Base-by-base conservation (phyloP, 192 early-diverging fungal genomes). In the Mycoemilia scoparia region DNA sequence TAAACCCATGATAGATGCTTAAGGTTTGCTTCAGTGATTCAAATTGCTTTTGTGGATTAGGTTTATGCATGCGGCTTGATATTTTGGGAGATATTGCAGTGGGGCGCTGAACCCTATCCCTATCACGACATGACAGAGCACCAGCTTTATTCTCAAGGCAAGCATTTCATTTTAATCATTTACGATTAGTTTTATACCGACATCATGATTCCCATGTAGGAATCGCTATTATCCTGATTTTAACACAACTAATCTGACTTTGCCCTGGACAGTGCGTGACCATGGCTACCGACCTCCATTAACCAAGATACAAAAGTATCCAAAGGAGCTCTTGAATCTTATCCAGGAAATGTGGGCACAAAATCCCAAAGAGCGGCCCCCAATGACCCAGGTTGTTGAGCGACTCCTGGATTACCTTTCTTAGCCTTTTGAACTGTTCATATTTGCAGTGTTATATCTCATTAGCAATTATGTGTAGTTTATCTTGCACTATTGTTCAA, bases 71-170 rank as follows among this genome's bases (percentile, higher is more conserved):
- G 75, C 38, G 78, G 64, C 4, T 36, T 81, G 8, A 81, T 81
- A 34, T 81, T 74, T 41, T 81, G 78, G 78, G 78, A 81, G 49
- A 81, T 81, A 27, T 21, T 81, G 22, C 72, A 73, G 34, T 81
- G 78, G 78, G 66, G 68, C 15, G 72, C 64, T 30, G 55, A 59
- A 33, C 75, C 73, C 7, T 81, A 71, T 24, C 78, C 78, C 0
- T 81, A 73, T 49, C 67, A 78, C 43, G 67, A 71, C 38, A 49
- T 64, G 54, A 69, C 58, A 4, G 71, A 77, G 38, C 71, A 75
- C 34, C 64, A 69, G 37, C 43, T 74, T 13, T 73, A 71, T 55
- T 36, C 57, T 11, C 51, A 61, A 34, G n/a, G n/a, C n/a, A n/a
- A n/a, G n/a, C n/a, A n/a, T n/a, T n/a, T n/a, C n/a, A 19, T 10